Conservation (phyloP, 495 filamentous ascomycete genomes). For the Pseudoneurospora amorphoporcata region DNA sequence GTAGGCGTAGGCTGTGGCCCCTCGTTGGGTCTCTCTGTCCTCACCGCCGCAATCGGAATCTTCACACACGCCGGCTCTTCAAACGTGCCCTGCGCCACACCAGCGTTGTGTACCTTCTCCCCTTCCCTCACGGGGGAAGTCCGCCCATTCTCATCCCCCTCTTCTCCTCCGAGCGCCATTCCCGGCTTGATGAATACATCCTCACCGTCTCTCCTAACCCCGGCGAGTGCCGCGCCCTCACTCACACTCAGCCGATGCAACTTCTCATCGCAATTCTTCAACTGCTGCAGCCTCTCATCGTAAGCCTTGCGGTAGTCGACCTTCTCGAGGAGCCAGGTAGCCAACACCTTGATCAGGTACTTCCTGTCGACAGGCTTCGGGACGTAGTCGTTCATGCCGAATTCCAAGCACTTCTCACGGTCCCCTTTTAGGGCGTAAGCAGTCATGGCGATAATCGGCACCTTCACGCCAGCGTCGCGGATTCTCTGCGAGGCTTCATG, state of each 20-base stretch:
- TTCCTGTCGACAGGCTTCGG: conserved; percentile 48
- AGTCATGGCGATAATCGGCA: conserved; percentile 55
- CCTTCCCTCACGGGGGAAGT: not conserved
- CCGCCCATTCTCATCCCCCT: not conserved
- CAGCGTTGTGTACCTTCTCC: not conserved
- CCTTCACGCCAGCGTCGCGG: conserved; percentile 24
- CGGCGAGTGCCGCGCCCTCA: not conserved
- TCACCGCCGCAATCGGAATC: not conserved
- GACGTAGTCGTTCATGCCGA: conserved; percentile 55
- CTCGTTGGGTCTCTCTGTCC: not conserved
- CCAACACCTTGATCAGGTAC: conserved; percentile 24
- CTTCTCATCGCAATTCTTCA: not conserved
- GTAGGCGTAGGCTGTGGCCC: not conserved
- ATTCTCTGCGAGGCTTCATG: conserved; percentile 30
- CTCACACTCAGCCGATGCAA: not conserved
- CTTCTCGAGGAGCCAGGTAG: conserved; percentile 33
- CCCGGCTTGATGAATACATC: not conserved
- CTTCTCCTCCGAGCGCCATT: not conserved
- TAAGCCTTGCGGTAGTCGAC: conserved; percentile 5
- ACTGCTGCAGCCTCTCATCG: not conserved
- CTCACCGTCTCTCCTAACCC: not conserved
- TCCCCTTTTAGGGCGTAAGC: conserved; percentile 55
- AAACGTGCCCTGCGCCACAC: not conserved
- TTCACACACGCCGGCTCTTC: not conserved
- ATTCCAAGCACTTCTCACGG: conserved; percentile 44